Evolutionary conservation across 1,139 yeast species (phyloP).

Genomic region (Yamadazyma dushanensis): DNA sequence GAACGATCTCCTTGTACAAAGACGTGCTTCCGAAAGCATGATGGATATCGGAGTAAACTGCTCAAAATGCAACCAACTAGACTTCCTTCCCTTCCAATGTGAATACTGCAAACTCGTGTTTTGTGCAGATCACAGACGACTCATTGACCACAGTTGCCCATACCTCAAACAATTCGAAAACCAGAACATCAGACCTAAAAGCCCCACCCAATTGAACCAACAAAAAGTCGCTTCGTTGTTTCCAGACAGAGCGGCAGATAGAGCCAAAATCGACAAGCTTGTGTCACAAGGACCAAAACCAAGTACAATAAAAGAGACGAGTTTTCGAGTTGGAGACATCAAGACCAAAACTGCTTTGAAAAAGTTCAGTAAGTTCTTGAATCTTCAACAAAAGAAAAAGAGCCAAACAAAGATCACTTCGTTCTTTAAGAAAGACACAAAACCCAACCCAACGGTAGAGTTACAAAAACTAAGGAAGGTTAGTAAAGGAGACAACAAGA

Average conservation of each 20-base stretch:
- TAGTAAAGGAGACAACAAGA: slow-evolving; percentile 70
- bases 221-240: slow-evolving; percentile 48
- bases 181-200: slow-evolving; percentile 9
- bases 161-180: slow-evolving; percentile 18
- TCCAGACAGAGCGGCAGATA: slow-evolving; percentile 53
- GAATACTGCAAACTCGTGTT: slow-evolving; percentile 53
- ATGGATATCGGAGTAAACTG: slow-evolving; percentile 74
- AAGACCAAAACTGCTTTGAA: slow-evolving; percentile 37
- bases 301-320: slow-evolving; percentile 25
- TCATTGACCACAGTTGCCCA: slow-evolving; percentile 49
- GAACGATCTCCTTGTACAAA: slow-evolving; percentile 13
- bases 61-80: slow-evolving; percentile 58
- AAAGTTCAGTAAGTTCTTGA: slow-evolving; percentile 48
- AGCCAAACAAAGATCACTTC: slow-evolving; percentile 15
- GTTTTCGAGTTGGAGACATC: slow-evolving; percentile 32
- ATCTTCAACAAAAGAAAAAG: slow-evolving; percentile 25
- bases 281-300: slow-evolving; percentile 24
- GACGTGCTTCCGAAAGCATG: slow-evolving; percentile 42
- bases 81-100: slow-evolving; percentile 70
- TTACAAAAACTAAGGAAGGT: slow-evolving; percentile 37
- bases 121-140: slow-evolving; percentile 58
- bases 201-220: slow-evolving; percentile 10
- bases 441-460: slow-evolving; percentile 23
- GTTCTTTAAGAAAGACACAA: slow-evolving; percentile 16
- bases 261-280: slow-evolving; percentile 39